Base-by-base conservation (phyloP, 306 rosid species). In the Crotalaria pallida region DNA sequence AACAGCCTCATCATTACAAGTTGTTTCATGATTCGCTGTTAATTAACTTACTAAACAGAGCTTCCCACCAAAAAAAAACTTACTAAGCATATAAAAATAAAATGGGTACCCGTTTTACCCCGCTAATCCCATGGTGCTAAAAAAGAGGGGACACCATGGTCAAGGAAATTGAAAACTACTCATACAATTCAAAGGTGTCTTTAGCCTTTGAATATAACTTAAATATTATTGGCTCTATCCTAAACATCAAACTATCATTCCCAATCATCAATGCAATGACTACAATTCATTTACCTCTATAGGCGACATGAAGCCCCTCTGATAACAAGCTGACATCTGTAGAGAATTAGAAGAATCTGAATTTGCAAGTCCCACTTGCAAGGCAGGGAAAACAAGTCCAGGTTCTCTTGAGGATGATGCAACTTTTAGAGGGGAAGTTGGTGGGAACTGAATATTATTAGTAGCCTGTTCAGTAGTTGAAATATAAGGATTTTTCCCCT, bases 231-330 rank as follows among this genome's bases (percentile, higher is more conserved):
- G 8, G 47, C 31, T 9, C 23, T 55, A 47, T 26, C 43, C 19
- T 53, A 53, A 45, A 40, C 31, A 36, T 44, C 44, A 55, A 69
- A 40, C 55, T 27, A 10, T 31, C 36, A 59, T 45, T 70, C 10
- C 13, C 58, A 38, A 63, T 10, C 8, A 65, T 16, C 10, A 36
- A 70, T 29, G 10, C 53, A 71, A 31, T 33, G n/a, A 55, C 7
- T 43, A 10, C 41, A 29, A 72, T 65, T 65, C 67, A 31, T 77
- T 65, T 79, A 90, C 96, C 92, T 79, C 74, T 33, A 84, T 67
- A 19, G 91, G 86, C 38, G 88, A 75, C 87, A 79, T 19, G 67
- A 75, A 50, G 49, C 85, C 74, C 56, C 55, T 71, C 22, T 5
- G 71, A 51, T 19, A 47, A 50, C 41, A 50, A 53, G 68, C 9